phyloP scores from a whole-genome alignment of 2,329 filamentous ascomycete species.

The Rugonectria rugulosa region DNA sequence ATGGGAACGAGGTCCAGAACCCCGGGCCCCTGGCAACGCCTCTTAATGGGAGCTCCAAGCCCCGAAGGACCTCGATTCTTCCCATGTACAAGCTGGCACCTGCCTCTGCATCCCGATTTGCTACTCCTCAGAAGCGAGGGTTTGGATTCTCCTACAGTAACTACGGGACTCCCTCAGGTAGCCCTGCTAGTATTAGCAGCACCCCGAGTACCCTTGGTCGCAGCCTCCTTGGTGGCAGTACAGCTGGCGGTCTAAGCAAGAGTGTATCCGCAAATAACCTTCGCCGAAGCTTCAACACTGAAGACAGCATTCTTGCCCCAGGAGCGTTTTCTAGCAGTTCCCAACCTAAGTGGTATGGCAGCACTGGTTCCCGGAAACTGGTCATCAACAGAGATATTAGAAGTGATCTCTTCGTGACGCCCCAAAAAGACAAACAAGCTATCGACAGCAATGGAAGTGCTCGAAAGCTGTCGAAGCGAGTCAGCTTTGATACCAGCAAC shows the following conservation, averaged over 20 bases:
- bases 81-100: slow-evolving; percentile 90
- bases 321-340: slow-evolving; percentile 81
- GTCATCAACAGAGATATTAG: slow-evolving; percentile 90
- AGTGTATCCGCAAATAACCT: slow-evolving; percentile 90
- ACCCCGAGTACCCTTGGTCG: slow-evolving; percentile 73
- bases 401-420: slow-evolving; percentile 72
- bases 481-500: slow-evolving; percentile 84
- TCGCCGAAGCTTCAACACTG: slow-evolving; percentile 79
- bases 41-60: slow-evolving; percentile 75
- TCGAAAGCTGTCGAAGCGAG: slow-evolving; percentile 78
- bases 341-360: slow-evolving; percentile 70
- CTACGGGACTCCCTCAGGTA: slow-evolving; percentile 81
- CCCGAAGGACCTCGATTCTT: slow-evolving; percentile 79
- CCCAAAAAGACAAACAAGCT: slow-evolving; percentile 59
- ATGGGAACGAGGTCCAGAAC: slow-evolving; percentile 68
- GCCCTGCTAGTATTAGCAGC: slow-evolving; percentile 68
- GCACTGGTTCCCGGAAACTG: slow-evolving; percentile 81
- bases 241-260: slow-evolving; percentile 79
- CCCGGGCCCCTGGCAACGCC: slow-evolving; percentile 93
- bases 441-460: slow-evolving; percentile 50
- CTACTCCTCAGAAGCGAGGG: slow-evolving; percentile 84
- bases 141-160: slow-evolving; percentile 95
- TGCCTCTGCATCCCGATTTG: slow-evolving; percentile 77
- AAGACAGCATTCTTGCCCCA: slow-evolving; percentile 86
- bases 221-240: slow-evolving; percentile 71